phyloP scores from a whole-genome alignment of 208 protist species.

The Crithidia sp. region DNA sequence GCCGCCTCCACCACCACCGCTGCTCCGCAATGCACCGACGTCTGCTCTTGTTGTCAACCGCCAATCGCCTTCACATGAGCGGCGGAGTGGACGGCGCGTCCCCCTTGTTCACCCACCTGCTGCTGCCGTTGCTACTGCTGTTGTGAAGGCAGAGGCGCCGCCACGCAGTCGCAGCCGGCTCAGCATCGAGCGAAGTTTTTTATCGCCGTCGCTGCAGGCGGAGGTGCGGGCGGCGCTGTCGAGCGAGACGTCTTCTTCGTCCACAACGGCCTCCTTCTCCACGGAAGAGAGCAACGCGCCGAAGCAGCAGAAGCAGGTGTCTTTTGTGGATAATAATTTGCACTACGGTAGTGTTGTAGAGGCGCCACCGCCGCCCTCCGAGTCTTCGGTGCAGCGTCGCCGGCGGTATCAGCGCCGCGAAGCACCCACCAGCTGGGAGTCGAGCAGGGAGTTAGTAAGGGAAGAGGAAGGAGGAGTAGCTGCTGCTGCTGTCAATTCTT shows the following conservation, averaged over 20 bases:
- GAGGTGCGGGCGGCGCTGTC: conserved; percentile 24
- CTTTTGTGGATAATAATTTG: too few relatives aligned
- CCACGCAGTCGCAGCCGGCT: conserved; percentile 10
- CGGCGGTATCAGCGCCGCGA: conserved; percentile 5
- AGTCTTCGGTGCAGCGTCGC: background rate
- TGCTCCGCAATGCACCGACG: background rate
- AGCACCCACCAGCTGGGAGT: too few relatives aligned
- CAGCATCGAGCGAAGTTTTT: conserved; percentile 22
- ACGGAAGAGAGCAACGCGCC: background rate
- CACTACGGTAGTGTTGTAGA: too few relatives aligned
- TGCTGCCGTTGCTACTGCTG: background rate
- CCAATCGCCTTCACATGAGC: background rate
- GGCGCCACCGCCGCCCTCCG: background rate
- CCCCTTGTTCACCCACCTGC: background rate
- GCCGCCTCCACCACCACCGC: background rate
- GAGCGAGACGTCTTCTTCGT: background rate
- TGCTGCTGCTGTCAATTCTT: background rate
- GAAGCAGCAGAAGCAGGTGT: background rate
- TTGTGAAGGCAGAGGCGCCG: background rate
- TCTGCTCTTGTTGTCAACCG: background rate
- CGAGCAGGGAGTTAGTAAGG: too few relatives aligned
- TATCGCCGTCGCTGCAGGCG: conserved; percentile 19
- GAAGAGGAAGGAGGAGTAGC: background rate
- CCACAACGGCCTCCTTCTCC: background rate
- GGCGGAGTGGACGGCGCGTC: conserved; percentile 23